Conservation (phyloP, 2,329 filamentous ascomycete genomes). For the Penicillium sp. region DNA sequence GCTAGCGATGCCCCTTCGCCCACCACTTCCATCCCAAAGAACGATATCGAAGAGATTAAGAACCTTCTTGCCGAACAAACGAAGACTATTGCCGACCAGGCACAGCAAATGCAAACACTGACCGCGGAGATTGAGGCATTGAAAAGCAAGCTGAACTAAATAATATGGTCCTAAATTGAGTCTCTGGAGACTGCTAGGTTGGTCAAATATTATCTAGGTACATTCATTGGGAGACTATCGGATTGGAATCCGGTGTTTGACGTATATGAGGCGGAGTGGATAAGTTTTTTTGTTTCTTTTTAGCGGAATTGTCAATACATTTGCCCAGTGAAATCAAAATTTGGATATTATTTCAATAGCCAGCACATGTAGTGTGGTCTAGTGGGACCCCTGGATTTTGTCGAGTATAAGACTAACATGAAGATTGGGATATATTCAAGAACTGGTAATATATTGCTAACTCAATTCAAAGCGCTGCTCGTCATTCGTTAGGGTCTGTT, state of each 20-base stretch:
- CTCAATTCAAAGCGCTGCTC: too few species aligned
- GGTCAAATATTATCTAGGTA: background rate
- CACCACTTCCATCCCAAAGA: constrained; percentile 53
- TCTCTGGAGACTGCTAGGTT: background rate
- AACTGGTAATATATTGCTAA: too few species aligned
- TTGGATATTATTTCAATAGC: background rate
- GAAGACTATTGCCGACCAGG: constrained; percentile 73
- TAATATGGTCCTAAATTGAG: background rate
- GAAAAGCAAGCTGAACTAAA: constrained; percentile 67
- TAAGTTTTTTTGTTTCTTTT: constrained; percentile 21
- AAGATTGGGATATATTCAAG: too few species aligned
- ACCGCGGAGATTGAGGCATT: constrained; percentile 73
- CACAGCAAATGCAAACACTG: constrained; percentile 68
- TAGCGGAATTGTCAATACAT: constrained; percentile 29
- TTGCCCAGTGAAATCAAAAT: constrained; percentile 12
- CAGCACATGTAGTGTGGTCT: background rate
- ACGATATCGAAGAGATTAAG: constrained; percentile 72
- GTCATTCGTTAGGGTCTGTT: too few species aligned
- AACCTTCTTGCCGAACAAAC: constrained; percentile 72
- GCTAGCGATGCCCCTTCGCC: constrained; percentile 23
- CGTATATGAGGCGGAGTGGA: constrained; percentile 18
- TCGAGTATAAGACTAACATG: too few species aligned
- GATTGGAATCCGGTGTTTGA: constrained; percentile 12
- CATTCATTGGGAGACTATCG: background rate
- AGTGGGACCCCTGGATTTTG: too few species aligned